Base-by-base conservation (phyloP, 495 filamentous ascomycete species). In the Melanomma pulvis-pyrius region DNA sequence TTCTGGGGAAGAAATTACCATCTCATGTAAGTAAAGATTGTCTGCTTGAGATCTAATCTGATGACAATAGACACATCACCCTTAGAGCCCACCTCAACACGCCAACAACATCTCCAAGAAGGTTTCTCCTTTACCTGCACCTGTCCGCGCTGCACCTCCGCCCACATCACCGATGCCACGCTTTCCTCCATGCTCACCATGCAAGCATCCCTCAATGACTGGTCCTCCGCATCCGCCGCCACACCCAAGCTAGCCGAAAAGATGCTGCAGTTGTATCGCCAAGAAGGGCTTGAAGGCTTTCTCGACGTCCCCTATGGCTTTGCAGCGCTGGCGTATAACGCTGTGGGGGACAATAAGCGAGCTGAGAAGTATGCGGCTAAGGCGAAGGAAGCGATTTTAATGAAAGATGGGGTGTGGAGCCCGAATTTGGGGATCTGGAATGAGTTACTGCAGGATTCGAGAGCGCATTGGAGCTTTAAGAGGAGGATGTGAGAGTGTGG, bases 321-420 rank as follows among this genome's bases (percentile, higher is more conserved):
- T 28, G 71, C 71, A 1, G 74, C 74, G n/a, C 52, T 73, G 21
- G 69, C 67, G 5, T 76, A 69, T 25, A 65, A 62, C 52, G 66
- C 63, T 25, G 56, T 69, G 22, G 74, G 68, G 17, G 61, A 71
- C 36, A 36, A 55, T 50, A 66, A 69, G 55, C 47, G 65, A 32
- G 71, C 70, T 0, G 47, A 52, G 21, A 72, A 58, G 50, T 73
- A 67, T 58, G 74, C 67, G 28, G 47, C 59, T 26, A 52, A 61
- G 25, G 74, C 74, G 2, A 21, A 62, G 22, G 70, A 73, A 39
- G 57, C 44, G 11, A 65, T 67, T 2, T 25, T 73, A 12, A 70
- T 77, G 39, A 75, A 76, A 54, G 73, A 78, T 13, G 79, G 79
- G 15, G 30, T 49, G 1, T 70, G 63, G 57, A 62, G 58, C n/a